These are phyloP conservation scores for Pestalotiopsis sp. DNA, from an alignment of 2,329 filamentous ascomycete genomes.

Conservation along the genomic window DNA sequence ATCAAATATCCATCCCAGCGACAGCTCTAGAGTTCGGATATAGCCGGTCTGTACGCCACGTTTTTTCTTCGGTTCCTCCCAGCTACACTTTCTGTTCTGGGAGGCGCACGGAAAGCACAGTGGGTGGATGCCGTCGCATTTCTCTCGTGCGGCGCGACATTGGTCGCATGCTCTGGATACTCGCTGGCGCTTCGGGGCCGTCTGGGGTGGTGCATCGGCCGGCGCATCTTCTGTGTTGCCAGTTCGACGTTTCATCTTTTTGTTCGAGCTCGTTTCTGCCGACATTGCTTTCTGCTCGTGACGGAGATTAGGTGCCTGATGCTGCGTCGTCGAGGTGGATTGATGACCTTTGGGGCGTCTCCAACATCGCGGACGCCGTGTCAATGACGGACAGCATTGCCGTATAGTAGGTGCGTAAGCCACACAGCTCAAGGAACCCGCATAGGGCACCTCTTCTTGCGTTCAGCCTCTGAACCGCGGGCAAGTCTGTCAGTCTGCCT, in stretches of 20 bases:
- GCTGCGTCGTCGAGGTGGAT: neutral
- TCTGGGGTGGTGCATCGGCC: constrained; percentile 18
- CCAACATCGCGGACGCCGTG: neutral
- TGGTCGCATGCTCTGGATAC: constrained; percentile 72
- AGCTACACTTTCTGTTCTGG: constrained; percentile 68
- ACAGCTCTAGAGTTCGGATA: constrained; percentile 71
- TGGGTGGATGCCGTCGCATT: constrained; percentile 71
- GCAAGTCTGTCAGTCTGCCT: neutral
- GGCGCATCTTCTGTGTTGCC: constrained; percentile 19
- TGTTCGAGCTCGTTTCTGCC: constrained; percentile 6
- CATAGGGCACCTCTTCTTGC: neutral
- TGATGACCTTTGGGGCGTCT: neutral
- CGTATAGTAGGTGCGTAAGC: neutral
- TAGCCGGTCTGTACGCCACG: constrained; percentile 81
- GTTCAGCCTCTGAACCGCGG: neutral
- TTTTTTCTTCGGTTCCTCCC: constrained; percentile 74
- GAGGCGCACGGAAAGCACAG: constrained; percentile 67
- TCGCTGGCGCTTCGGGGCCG: constrained; percentile 59
- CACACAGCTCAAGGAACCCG: neutral
- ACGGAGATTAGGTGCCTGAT: neutral
- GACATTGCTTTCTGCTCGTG: neutral
- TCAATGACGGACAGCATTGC: neutral
- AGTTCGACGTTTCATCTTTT: constrained; percentile 31
- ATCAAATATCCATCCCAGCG: constrained; percentile 68
- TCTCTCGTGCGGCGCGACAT: constrained; percentile 69